phyloP scores from a whole-genome alignment of 768 basidiomycete species.

The Rhodotorula paludigena region DNA sequence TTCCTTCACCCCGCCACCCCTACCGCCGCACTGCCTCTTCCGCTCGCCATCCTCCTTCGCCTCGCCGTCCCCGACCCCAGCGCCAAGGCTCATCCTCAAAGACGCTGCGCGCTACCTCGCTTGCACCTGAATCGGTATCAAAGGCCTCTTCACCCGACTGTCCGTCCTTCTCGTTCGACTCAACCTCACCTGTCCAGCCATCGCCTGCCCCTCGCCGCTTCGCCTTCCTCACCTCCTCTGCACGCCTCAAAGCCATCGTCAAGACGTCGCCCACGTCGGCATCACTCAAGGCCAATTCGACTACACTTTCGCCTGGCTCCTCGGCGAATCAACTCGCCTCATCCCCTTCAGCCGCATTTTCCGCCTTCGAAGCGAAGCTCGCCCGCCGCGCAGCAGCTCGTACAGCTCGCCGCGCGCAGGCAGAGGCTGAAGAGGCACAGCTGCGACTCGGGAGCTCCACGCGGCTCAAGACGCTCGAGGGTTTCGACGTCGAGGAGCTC shows the following conservation, averaged over 20 bases:
- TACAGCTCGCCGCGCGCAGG: neutral
- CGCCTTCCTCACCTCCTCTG: neutral
- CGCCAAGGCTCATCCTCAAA: neutral
- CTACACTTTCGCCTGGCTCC: no score
- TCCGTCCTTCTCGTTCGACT: neutral
- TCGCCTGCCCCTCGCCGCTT: neutral
- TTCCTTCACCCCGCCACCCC: no score
- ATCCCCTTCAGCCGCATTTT: no score
- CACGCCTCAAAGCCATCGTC: no score
- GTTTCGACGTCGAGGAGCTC: conserved; percentile 7
- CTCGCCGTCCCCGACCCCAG: neutral
- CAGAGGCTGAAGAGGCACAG: neutral
- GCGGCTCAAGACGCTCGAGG: neutral
- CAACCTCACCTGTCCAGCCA: neutral
- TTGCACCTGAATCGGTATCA: no score
- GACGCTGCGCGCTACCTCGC: neutral
- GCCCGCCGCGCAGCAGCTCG: neutral
- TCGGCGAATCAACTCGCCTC: no score
- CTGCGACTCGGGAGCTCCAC: no score
- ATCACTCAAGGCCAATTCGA: no score
- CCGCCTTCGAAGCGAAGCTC: neutral
- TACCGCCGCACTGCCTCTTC: no score
- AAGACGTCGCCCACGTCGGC: no score
- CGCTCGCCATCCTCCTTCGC: neutral
- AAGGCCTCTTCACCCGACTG: neutral